A percentile compares a stretch with the other conserved stretches of the same genome.
Evolutionary conservation across 1,284 basidiomycete species (phyloP).

Genomic region (Termitomyces sp.): DNA sequence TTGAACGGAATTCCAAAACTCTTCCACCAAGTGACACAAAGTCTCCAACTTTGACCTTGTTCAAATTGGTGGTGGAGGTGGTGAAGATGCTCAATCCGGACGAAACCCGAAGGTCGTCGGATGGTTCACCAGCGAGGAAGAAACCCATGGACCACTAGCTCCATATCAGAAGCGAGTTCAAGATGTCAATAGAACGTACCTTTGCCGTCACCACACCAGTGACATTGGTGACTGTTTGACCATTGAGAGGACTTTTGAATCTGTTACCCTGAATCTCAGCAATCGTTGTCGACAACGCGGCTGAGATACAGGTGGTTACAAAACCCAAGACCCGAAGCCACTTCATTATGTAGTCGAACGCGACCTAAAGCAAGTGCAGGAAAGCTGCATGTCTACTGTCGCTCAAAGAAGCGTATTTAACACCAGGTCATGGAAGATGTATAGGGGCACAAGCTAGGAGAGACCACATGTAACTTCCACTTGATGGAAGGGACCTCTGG

Average conservation of each 20-base stretch:
- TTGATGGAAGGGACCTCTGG: slow-evolving; percentile 3
- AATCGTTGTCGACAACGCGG: slow-evolving; percentile 31
- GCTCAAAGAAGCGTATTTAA: slow-evolving; percentile 8
- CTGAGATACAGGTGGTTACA: slow-evolving; percentile 22
- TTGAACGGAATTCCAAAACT: slow-evolving; percentile 48
- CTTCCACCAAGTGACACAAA: slow-evolving; percentile 40
- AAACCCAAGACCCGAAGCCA: slow-evolving; percentile 26
- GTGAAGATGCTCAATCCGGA: slow-evolving; percentile 52
- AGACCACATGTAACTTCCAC: slow-evolving; percentile 25
- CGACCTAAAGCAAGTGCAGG: slow-evolving; percentile 6
- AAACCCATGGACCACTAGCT: slow-evolving; percentile 44
- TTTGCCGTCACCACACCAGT: slow-evolving; percentile 53
- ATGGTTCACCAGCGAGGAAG: slow-evolving; percentile 45
- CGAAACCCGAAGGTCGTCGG: slow-evolving; percentile 42
- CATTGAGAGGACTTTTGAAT: slow-evolving; percentile 45
- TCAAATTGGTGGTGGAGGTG: slow-evolving; percentile 31
- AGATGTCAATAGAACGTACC: slow-evolving; percentile 24
- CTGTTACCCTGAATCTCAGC: slow-evolving; percentile 50
- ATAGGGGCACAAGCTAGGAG: slow-evolving; percentile 13
- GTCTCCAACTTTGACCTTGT: slow-evolving; percentile 44
- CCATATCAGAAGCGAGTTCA: neutral
- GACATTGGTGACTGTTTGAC: slow-evolving; percentile 43
- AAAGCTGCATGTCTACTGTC: neutral
- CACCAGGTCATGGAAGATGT: neutral
- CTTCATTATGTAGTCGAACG: slow-evolving; percentile 23